phyloP scores from a whole-genome alignment of 139 green algal species.

The Chlorella sp. region DNA sequence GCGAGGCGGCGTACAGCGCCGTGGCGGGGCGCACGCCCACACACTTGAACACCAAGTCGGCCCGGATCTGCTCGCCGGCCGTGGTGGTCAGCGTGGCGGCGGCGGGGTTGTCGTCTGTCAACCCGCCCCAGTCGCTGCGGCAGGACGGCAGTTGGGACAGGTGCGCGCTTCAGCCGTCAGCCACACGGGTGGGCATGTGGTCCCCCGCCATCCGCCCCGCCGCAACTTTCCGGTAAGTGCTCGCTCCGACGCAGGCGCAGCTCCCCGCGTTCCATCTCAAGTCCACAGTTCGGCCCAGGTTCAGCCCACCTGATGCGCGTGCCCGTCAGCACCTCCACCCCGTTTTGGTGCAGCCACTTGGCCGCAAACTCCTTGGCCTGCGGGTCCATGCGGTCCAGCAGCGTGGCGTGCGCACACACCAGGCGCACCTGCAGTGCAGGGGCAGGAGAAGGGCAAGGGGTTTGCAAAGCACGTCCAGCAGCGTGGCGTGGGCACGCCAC shows the following conservation, averaged over 20 bases:
- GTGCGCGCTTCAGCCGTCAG: background rate
- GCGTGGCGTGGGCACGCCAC: too few relatives aligned
- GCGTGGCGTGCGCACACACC: background rate
- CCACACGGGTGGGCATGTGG: too few relatives aligned
- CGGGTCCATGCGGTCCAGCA: conserved; percentile 12
- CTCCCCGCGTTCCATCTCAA: background rate
- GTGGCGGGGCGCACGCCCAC: conserved; percentile 10
- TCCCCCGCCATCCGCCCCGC: background rate
- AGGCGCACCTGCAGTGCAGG: conserved; percentile 12
- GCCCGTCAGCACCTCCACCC: conserved; percentile 16
- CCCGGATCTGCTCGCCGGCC: background rate
- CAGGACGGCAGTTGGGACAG: background rate
- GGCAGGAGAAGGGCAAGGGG: too few relatives aligned
- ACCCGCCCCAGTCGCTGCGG: conserved; percentile 18
- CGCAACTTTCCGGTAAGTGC: background rate
- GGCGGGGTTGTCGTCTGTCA: background rate
- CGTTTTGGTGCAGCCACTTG: background rate
- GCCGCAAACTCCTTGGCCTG: background rate
- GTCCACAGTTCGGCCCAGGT: too few relatives aligned
- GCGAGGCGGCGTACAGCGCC: background rate
- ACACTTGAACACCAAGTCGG: conserved; percentile 4
- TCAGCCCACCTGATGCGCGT: background rate
- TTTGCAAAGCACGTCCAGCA: background rate
- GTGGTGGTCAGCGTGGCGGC: background rate
- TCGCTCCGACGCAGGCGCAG: too few relatives aligned